A percentile compares a stretch with the other conserved stretches of the same genome.
Conservation (phyloP, 495 filamentous ascomycete species). For the Hypoxylon cercidicola region DNA sequence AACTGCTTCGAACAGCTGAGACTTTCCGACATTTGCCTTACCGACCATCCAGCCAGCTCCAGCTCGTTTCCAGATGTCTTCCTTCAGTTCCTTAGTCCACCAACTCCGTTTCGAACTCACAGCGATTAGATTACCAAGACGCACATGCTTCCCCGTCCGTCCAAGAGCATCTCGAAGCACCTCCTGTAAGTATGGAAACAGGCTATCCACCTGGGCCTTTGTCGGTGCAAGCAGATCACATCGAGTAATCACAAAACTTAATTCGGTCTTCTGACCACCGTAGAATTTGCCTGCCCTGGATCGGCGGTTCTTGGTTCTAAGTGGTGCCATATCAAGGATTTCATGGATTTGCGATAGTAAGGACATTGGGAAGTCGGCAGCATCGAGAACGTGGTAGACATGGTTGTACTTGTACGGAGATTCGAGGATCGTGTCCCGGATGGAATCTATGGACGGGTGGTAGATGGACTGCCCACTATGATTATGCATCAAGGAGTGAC, state of each 20-base stretch:
- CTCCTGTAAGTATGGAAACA: constrained; percentile 83
- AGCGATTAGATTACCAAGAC: constrained; percentile 84
- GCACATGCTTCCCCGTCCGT: constrained; percentile 65
- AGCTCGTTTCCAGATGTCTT: constrained; percentile 80
- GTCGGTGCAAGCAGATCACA: constrained; percentile 84
- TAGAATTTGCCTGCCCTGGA: constrained; percentile 70
- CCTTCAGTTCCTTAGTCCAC: constrained; percentile 89
- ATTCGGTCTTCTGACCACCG: constrained; percentile 68
- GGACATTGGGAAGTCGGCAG: constrained; percentile 96
- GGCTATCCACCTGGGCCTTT: constrained; percentile 79
- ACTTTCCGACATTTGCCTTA: constrained; percentile 98
- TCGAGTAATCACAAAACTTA: constrained; percentile 91
- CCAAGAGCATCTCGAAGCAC: constrained; percentile 79
- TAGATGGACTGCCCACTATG: constrained; percentile 71
- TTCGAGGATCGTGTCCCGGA: constrained; percentile 82
- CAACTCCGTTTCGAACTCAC: constrained; percentile 84
- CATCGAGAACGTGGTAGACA: constrained; percentile 97
- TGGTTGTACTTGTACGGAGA: constrained; percentile 90
- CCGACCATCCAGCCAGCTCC: constrained; percentile 97
- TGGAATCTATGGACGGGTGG: constrained; percentile 80
- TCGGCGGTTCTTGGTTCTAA: constrained; percentile 81
- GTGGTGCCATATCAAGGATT: constrained; percentile 67
- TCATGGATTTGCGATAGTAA: constrained; percentile 70
- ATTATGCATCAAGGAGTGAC: constrained; percentile 83
- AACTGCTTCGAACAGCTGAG: constrained; percentile 83